Base-by-base conservation (phyloP, 805 yeast species). In the Blastobotrys chiropterorum region DNA sequence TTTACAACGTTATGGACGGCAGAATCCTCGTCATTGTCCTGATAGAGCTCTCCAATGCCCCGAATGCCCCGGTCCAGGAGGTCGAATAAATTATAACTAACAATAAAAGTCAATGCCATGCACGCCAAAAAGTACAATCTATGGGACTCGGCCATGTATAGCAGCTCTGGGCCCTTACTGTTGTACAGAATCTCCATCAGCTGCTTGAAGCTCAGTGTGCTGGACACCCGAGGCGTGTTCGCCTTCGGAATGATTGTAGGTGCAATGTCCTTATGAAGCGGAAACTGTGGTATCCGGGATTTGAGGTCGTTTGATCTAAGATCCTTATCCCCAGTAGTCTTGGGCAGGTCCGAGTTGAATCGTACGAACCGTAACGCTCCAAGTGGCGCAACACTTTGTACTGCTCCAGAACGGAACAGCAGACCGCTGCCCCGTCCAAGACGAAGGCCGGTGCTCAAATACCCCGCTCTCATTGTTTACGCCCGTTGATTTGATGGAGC, bases 61-160 rank as follows among this genome's bases (percentile, higher is more conserved):
- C 73, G 75, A 53, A 73, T 64, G 0, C 82, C 79, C 72, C 77
- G 76, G 54, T 84, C 88, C 4, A 76, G 63, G 54, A 82, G 73
- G 54, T 68, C 71, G 53, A 68, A 65, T 46, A 84, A 65, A 3
- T 85, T 86, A 64, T 87, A 87, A n/a, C 84, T 73, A 2, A 85
- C 72, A 59, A 85, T 81, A 39, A 86, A 69, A 0, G 90, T 87
- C 62, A 84, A 74, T 44, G 86, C 80, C 55, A 82, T 80, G 63
- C 86, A 79, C 17, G 81, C 77, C 8, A 86, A 70, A 65, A 86
- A 87, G 66, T 86, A 88, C 31, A 86, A 72, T 52, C 85, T 72
- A 63, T 88, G 95, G 0, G 94, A 86, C 67, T 88, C 95, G 21
- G 90, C 81, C 71, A 86, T 92, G 67, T 87, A 88, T 44, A 87